Evolutionary conservation across 345 rosid genomes (phyloP).

Genomic region (Lepidium aucheri): DNA sequence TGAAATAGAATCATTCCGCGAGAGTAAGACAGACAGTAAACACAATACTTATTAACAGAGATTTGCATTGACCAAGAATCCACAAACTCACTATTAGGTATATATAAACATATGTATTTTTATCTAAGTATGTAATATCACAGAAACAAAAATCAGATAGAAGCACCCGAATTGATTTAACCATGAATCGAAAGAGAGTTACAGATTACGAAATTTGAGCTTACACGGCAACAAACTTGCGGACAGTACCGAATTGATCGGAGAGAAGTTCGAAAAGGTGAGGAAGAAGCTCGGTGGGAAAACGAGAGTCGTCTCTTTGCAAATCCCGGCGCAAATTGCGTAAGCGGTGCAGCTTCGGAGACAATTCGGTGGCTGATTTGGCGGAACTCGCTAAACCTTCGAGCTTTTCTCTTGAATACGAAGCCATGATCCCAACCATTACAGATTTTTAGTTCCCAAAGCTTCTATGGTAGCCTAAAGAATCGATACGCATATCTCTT

Average conservation of each 20-base stretch:
- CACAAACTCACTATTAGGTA: neutral
- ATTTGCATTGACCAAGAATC: neutral
- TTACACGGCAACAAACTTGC: conserved; percentile 68
- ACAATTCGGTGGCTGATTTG: conserved; percentile 46
- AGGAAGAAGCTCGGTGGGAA: conserved; percentile 61
- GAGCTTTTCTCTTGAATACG: conserved; percentile 47
- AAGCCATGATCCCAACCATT: conserved; percentile 51
- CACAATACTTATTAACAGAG: neutral
- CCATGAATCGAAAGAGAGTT: neutral
- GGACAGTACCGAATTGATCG: conserved; percentile 61
- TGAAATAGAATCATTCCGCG: neutral
- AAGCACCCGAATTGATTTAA: neutral
- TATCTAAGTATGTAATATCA: neutral
- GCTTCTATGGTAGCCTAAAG: conserved; percentile 3
- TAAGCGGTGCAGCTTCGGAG: conserved; percentile 59
- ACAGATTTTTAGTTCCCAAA: neutral
- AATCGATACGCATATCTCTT: conserved; percentile 4
- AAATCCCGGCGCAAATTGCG: conserved; percentile 48
- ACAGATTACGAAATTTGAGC: conserved; percentile 17
- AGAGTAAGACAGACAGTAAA: neutral
- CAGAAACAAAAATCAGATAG: neutral
- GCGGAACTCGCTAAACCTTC: conserved; percentile 46
- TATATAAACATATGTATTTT: neutral
- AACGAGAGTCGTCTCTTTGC: conserved; percentile 32
- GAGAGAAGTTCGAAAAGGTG: conserved; percentile 59